phyloP scores from a whole-genome alignment of 2,329 filamentous ascomycete genomes.

The Pseudogymnoascus sp. region DNA sequence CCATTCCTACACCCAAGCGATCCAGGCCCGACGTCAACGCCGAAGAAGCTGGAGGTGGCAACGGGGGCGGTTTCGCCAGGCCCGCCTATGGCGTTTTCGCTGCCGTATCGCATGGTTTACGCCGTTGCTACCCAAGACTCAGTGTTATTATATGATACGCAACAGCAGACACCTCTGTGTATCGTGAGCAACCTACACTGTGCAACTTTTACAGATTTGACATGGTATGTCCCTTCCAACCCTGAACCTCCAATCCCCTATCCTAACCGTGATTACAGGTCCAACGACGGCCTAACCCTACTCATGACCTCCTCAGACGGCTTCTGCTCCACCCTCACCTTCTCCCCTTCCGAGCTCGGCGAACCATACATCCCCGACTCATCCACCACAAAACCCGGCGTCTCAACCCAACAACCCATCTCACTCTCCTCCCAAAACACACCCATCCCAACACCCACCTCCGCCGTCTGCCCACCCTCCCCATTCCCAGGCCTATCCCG shows the following conservation, averaged over 20 bases:
- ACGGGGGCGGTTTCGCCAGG: constrained; percentile 45
- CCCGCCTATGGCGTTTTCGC: constrained; percentile 64
- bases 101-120: constrained; percentile 92
- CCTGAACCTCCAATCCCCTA: background rate
- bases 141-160: constrained; percentile 90
- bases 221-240: constrained; percentile 58
- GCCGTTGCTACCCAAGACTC: constrained; percentile 96
- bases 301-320: constrained; percentile 97
- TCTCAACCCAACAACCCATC: constrained; percentile 32
- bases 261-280: constrained; percentile 41
- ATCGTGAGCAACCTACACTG: constrained; percentile 96
- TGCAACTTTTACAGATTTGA: constrained; percentile 91
- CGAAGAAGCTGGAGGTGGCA: constrained; percentile 35
- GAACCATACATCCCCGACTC: constrained; percentile 67
- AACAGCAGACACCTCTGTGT: constrained; percentile 88
- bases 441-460: constrained; percentile 62
- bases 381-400: constrained; percentile 38
- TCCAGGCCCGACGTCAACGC: constrained; percentile 46
- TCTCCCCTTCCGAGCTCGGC: constrained; percentile 75
- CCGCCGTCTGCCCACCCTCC: constrained; percentile 47
- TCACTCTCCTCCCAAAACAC: constrained; percentile 53
- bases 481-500: constrained; percentile 42
- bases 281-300: constrained; percentile 66
- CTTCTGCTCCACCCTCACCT: constrained; percentile 89
- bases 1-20: constrained; percentile 47